A percentile compares a stretch with the other conserved stretches of the same genome.
phyloP scores from a whole-genome alignment of 2,329 filamentous ascomycete genomes.

The Polychaeton citri region DNA sequence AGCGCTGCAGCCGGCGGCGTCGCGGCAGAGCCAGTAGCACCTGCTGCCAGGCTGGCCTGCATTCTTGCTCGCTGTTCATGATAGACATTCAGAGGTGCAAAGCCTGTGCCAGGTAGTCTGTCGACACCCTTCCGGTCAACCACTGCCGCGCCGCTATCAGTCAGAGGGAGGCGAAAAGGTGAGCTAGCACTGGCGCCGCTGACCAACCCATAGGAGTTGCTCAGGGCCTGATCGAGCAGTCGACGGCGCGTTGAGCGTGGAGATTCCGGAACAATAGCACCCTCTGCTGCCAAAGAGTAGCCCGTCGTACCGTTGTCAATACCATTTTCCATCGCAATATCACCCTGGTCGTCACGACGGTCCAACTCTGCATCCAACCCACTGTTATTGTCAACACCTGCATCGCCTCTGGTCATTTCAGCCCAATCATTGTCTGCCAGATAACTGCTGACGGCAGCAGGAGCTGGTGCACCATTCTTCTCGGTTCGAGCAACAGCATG shows the following conservation, averaged over 20 bases:
- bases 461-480: slow-evolving; percentile 32
- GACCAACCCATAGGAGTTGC: slow-evolving; percentile 1
- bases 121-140: slow-evolving; percentile 20
- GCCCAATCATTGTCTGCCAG: slow-evolving; percentile 37
- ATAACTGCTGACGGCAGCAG: slow-evolving; percentile 26
- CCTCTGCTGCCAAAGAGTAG: neutral
- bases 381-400: slow-evolving; percentile 6
- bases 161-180: slow-evolving; percentile 21
- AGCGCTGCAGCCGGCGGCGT: slow-evolving; percentile 14
- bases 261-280: slow-evolving; percentile 1
- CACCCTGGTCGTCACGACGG: slow-evolving; percentile 5
- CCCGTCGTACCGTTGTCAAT: slow-evolving; percentile 1
- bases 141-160: slow-evolving; percentile 21
- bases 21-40: slow-evolving; percentile 6
- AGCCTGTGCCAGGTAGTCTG: slow-evolving; percentile 19
- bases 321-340: slow-evolving; percentile 10
- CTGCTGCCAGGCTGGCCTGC: slow-evolving; percentile 5
- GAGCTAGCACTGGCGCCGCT: slow-evolving; percentile 12
- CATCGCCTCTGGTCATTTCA: slow-evolving; percentile 28
- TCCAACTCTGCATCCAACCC: neutral
- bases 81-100: slow-evolving; percentile 15
- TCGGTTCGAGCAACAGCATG: slow-evolving; percentile 34
- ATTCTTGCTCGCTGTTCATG: slow-evolving; percentile 9
- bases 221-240: slow-evolving; percentile 22
- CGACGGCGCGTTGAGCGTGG: slow-evolving; percentile 13